Conservation (phyloP, 1,139 yeast genomes). For the Torulaspora globosa region DNA sequence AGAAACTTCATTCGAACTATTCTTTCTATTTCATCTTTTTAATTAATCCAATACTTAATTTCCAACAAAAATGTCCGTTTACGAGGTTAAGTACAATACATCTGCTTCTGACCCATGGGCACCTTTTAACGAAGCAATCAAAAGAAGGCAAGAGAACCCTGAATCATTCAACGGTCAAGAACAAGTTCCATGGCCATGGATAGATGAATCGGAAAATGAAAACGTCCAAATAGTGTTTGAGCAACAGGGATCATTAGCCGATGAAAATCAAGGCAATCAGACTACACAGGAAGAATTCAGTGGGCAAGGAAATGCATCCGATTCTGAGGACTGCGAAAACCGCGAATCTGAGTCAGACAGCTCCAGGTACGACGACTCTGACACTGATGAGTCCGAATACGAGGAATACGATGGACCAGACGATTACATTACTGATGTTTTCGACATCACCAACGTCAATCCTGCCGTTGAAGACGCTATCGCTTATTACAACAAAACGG, state of each 20-base stretch:
- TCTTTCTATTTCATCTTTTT: not conserved
- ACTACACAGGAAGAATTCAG: not conserved
- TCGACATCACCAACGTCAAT: conserved; percentile 2
- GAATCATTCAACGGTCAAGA: not conserved
- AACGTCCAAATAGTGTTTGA: too few relatives aligned
- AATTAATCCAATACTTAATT: not conserved
- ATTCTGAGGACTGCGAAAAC: not conserved
- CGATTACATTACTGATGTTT: conserved; percentile 1
- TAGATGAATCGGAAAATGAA: too few relatives aligned
- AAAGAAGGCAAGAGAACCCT: not conserved
- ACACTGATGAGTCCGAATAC: not conserved
- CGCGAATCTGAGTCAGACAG: not conserved
- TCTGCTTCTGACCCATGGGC: not conserved
- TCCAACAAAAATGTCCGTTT: not conserved
- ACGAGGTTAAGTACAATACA: not conserved
- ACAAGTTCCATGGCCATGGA: not conserved
- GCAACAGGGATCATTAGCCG: not conserved
- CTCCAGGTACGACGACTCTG: not conserved
- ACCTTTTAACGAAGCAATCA: not conserved
- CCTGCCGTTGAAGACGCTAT: conserved; percentile 3
- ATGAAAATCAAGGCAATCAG: not conserved
- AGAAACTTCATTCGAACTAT: not conserved
- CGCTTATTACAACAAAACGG: not conserved
- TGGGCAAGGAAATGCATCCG: not conserved
- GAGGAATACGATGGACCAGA: not conserved